Evolutionary conservation across 768 basidiomycete genomes (phyloP).

Genomic region (Collybia sp.): DNA sequence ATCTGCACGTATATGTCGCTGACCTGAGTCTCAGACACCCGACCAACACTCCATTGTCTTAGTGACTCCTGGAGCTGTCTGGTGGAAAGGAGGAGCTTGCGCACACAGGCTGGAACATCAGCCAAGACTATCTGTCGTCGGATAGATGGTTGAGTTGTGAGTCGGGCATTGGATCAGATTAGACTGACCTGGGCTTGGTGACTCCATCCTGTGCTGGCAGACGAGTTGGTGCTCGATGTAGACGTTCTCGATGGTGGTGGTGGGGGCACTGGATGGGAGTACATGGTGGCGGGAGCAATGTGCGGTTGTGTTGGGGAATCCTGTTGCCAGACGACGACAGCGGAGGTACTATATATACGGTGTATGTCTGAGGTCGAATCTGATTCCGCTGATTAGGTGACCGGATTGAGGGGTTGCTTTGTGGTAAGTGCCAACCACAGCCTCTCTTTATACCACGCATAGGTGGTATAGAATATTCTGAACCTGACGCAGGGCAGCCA

Average conservation of each 20-base stretch:
- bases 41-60: slow-evolving; percentile 58
- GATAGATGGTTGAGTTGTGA: slow-evolving; percentile 8
- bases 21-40: slow-evolving; percentile 65
- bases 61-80: slow-evolving; percentile 75
- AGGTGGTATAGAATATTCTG: too few relatives aligned
- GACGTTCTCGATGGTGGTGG: slow-evolving; percentile 1
- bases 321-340: too few relatives aligned
- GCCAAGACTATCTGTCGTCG: slow-evolving; percentile 20
- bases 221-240: slow-evolving; percentile 1
- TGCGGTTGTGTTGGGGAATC: not conserved
- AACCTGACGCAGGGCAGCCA: too few relatives aligned
- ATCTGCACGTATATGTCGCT: slow-evolving; percentile 88
- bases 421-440: too few relatives aligned
- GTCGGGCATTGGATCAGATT: slow-evolving; percentile 1
- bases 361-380: too few relatives aligned
- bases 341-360: too few relatives aligned
- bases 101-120: slow-evolving; percentile 61
- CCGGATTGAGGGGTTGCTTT: too few relatives aligned
- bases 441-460: too few relatives aligned
- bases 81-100: slow-evolving; percentile 73
- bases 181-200: slow-evolving; percentile 1
- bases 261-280: slow-evolving; percentile 2
- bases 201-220: not conserved
- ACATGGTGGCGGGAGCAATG: slow-evolving; percentile 1
- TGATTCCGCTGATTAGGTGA: too few relatives aligned